These are phyloP conservation scores for Cicer judaicum DNA, from an alignment of 306 rosid species.

Conservation along the genomic window DNA sequence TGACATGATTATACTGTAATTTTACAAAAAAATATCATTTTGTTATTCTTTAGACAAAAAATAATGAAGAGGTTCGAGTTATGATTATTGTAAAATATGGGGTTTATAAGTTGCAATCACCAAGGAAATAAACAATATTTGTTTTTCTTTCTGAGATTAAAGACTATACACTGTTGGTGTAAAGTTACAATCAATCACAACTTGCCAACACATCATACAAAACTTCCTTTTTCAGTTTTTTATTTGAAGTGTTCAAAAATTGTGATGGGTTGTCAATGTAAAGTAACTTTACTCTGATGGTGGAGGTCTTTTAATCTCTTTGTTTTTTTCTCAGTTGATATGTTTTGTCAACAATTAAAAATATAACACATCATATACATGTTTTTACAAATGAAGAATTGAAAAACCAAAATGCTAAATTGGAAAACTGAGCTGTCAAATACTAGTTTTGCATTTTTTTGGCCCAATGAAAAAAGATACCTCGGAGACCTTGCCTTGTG, in stretches of 20 bases:
- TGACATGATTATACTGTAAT: neutral
- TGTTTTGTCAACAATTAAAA: neutral
- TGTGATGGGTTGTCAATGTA: too few relatives aligned
- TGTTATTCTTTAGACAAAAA: constrained; percentile 19
- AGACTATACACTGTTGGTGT: too few relatives aligned
- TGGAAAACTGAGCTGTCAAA: neutral
- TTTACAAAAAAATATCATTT: neutral
- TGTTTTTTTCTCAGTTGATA: neutral
- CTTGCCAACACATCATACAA: too few relatives aligned
- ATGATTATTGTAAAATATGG: neutral
- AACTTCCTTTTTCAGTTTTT: too few relatives aligned
- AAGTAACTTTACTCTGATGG: too few relatives aligned
- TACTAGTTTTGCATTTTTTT: neutral
- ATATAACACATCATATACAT: neutral
- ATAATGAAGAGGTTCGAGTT: neutral
- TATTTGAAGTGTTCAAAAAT: too few relatives aligned
- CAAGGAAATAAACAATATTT: neutral
- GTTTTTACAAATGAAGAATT: neutral
- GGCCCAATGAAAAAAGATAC: neutral
- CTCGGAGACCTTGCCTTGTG: neutral
- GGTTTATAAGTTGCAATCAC: neutral
- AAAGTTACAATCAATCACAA: too few relatives aligned
- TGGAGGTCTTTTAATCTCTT: too few relatives aligned
- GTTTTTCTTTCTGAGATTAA: neutral
- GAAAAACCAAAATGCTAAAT: neutral